A percentile compares a stretch with the other conserved stretches of the same genome.
phyloP scores from a whole-genome alignment of 2,329 filamentous ascomycete species.

The Xylaria arbuscula region DNA sequence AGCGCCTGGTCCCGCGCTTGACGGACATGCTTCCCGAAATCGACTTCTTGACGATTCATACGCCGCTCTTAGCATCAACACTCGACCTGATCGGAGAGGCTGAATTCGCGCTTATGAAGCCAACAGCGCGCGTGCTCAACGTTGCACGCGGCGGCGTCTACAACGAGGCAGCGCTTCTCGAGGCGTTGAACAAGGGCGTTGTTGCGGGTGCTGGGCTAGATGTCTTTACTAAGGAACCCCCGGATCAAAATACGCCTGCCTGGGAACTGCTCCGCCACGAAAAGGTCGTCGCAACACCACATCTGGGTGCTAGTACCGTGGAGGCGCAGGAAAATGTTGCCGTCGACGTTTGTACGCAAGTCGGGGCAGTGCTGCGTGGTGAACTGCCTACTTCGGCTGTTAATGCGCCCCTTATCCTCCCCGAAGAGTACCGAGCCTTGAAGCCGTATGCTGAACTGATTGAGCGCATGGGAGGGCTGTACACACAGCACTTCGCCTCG shows the following conservation, averaged over 20 bases:
- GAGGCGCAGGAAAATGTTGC: constrained; percentile 89
- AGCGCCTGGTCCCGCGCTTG: constrained; percentile 65
- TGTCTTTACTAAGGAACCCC: constrained; percentile 82
- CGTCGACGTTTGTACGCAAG: constrained; percentile 84
- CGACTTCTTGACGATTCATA: constrained; percentile 85
- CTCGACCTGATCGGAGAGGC: constrained; percentile 75
- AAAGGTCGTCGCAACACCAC: constrained; percentile 80
- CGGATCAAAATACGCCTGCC: constrained; percentile 67
- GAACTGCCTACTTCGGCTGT: constrained; percentile 80
- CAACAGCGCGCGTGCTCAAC: constrained; percentile 78
- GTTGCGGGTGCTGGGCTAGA: constrained; percentile 83
- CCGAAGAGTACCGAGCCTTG: constrained; percentile 81
- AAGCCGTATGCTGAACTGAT: constrained; percentile 79
- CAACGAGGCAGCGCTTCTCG: constrained; percentile 78
- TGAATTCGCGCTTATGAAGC: constrained; percentile 78
- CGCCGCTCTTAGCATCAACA: constrained; percentile 81
- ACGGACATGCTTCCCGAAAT: constrained; percentile 71
- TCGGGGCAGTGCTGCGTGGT: constrained; percentile 77
- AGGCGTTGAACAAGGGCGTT: constrained; percentile 74
- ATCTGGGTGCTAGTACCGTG: constrained; percentile 81
- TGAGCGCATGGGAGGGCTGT: constrained; percentile 82
- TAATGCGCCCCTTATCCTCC: constrained; percentile 83
- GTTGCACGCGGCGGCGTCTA: constrained; percentile 84
- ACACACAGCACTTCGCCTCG: constrained; percentile 76
- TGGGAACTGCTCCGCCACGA: constrained; percentile 73